phyloP scores from a whole-genome alignment of 2,329 filamentous ascomycete species.

The Penicillium freii region DNA sequence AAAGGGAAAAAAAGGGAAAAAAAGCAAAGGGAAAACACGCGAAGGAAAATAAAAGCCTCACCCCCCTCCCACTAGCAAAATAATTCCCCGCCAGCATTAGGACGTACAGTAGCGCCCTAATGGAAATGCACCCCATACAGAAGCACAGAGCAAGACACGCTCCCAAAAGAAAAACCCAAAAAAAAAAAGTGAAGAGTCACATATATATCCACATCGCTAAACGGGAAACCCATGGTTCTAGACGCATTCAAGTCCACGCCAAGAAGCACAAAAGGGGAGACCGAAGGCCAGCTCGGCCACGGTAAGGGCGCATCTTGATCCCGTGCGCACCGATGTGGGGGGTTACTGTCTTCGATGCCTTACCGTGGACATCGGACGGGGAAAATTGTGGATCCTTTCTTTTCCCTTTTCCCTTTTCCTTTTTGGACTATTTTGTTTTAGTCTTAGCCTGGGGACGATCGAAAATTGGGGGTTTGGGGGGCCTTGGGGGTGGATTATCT shows the following conservation, averaged over 20 bases:
- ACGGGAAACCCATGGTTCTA: neutral
- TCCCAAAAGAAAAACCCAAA: neutral
- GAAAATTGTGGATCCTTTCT: neutral
- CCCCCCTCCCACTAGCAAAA: neutral
- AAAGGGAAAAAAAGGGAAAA: too few relatives aligned
- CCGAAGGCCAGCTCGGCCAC: neutral
- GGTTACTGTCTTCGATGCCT: neutral
- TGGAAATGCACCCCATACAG: constrained; percentile 1
- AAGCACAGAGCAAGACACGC: neutral
- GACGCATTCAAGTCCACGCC: neutral
- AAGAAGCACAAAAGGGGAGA: neutral
- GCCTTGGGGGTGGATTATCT: neutral
- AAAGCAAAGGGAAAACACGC: neutral
- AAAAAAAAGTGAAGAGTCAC: neutral
- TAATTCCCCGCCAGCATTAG: neutral
- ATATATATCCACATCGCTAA: neutral
- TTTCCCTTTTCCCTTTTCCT: neutral
- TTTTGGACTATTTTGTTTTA: neutral
- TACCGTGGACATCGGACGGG: neutral
- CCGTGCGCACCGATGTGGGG: constrained; percentile 9
- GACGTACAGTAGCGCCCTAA: neutral
- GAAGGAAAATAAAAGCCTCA: neutral
- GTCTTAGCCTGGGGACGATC: neutral
- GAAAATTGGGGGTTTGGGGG: neutral
- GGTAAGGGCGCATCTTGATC: neutral